Base-by-base conservation (phyloP, 306 rosid species). In the Prunus mume region DNA sequence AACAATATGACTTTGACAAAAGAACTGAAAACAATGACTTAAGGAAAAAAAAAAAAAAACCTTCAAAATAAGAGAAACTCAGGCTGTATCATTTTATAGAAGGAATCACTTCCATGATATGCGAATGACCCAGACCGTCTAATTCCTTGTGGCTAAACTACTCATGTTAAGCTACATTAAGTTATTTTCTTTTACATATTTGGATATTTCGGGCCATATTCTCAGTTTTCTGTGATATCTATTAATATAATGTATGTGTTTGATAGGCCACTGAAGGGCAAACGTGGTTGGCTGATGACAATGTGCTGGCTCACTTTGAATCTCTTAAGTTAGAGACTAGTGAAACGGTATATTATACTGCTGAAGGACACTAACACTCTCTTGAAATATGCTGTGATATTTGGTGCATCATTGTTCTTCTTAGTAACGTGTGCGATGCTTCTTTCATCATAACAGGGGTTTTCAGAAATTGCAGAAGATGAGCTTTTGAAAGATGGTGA, bases 241-340 rank as follows among this genome's bases (percentile, higher is more conserved):
- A 22, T 5, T 12, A 30, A 70, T 79, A 27, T 67, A 62, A 63
- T 69, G 57, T 65, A 71, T 83, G 68, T 78, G 20, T 80, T 77
- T 77, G 72, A 57, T 85, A 92, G 98, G 83, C 82, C 58, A 84
- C 58, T 77, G 90, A 83, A 77, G 87, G 69, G 74, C 73, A 85
- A 83, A 80, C 90, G 30, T 96, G 99, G 99, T 81, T 96, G 85
- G 93, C 85, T 69, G 97, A 89, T 75, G 98, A 84, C 43, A 80
- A 72, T 75, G 80, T 79, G 72, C 82, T 91, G 91, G 30, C 88
- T 72, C 97, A 96, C 84, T 96, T 96, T 77, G 93, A 91, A 84
- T 89, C 98, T 38, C 90, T 92, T 65, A 92, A 96, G 80, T 80
- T 88, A 67, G 98, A 95, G 85, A 65, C 70, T 68, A 79, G 51